Evolutionary conservation across 768 basidiomycete genomes (phyloP).

Genomic region (Neoboletus magnificus): DNA sequence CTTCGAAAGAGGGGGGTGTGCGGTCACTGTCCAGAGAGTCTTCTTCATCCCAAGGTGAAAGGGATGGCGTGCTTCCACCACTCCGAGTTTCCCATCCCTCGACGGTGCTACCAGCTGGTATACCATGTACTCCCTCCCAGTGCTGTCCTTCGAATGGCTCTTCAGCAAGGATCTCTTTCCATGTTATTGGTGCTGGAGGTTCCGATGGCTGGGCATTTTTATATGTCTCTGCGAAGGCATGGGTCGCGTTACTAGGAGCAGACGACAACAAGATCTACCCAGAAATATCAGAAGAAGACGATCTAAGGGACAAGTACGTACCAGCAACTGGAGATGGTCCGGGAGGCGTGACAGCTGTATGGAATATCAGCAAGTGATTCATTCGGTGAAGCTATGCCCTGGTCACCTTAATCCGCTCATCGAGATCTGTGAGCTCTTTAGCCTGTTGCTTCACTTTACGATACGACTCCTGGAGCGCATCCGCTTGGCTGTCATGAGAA

Average conservation of each 20-base stretch:
- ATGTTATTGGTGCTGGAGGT: slow-evolving; percentile 49
- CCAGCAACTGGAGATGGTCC: slow-evolving; percentile 71
- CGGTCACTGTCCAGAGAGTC: slow-evolving; percentile 30
- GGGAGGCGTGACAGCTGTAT: slow-evolving; percentile 56
- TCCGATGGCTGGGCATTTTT: slow-evolving; percentile 36
- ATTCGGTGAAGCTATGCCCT: not conserved
- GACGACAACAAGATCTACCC: slow-evolving; percentile 54
- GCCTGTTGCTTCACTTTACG: slow-evolving; percentile 48
- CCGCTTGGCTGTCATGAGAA: slow-evolving; percentile 56
- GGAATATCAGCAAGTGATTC: not conserved
- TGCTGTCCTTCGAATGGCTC: slow-evolving; percentile 86
- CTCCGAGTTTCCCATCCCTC: slow-evolving; percentile 45
- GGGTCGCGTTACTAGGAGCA: slow-evolving; percentile 47
- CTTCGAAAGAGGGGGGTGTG: slow-evolving; percentile 10
- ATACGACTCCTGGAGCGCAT: slow-evolving; percentile 57
- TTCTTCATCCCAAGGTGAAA: slow-evolving; percentile 63
- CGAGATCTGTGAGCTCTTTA: slow-evolving; percentile 53
- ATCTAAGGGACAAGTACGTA: slow-evolving; percentile 31
- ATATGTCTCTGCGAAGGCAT: slow-evolving; percentile 52
- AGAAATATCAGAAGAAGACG: slow-evolving; percentile 1
- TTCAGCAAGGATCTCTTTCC: slow-evolving; percentile 76
- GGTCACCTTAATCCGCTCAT: slow-evolving; percentile 60
- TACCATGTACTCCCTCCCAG: slow-evolving; percentile 71
- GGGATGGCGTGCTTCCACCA: slow-evolving; percentile 60
- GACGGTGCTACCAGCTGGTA: slow-evolving; percentile 45